Evolutionary conservation across 768 basidiomycete genomes (phyloP).

Genomic region (Lyophyllum atratum): DNA sequence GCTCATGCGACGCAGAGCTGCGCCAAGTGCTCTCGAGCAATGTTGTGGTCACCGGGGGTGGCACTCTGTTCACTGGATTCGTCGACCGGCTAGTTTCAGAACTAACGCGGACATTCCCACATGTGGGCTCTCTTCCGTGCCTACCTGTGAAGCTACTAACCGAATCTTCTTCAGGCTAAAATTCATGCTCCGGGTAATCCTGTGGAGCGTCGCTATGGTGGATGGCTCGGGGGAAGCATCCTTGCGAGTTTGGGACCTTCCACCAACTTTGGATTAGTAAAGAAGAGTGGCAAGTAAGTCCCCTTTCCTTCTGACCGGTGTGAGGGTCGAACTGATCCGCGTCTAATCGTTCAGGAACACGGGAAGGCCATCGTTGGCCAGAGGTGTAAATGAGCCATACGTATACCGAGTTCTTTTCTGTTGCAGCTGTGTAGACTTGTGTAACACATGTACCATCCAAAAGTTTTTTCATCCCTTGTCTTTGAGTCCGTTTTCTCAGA

Average conservation of each 20-base stretch:
- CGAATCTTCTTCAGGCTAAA: conserved; percentile 58
- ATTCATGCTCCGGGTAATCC: conserved; percentile 92
- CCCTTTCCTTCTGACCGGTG: conserved; percentile 1
- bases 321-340: neutral
- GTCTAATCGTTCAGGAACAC: conserved; percentile 57
- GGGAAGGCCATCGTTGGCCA: conserved; percentile 83
- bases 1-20: conserved; percentile 88
- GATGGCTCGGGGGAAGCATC: conserved; percentile 96
- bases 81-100: conserved; percentile 82
- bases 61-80: conserved; percentile 84
- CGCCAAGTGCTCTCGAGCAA: conserved; percentile 90
- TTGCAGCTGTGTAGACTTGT: neutral
- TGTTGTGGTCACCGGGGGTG: conserved; percentile 95
- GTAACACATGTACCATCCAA: neutral
- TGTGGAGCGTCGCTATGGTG: conserved; percentile 85
- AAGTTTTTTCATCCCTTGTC: neutral
- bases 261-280: conserved; percentile 95
- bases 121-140: neutral
- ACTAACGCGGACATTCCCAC: conserved; percentile 43
- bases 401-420: neutral
- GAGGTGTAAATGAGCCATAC: conserved; percentile 68
- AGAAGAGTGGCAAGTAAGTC: conserved; percentile 87
- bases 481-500: neutral
- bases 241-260: conserved; percentile 95
- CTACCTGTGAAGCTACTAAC: neutral